Conservation (phyloP, 1,139 yeast species). For the Yamadazyma atlantica region DNA sequence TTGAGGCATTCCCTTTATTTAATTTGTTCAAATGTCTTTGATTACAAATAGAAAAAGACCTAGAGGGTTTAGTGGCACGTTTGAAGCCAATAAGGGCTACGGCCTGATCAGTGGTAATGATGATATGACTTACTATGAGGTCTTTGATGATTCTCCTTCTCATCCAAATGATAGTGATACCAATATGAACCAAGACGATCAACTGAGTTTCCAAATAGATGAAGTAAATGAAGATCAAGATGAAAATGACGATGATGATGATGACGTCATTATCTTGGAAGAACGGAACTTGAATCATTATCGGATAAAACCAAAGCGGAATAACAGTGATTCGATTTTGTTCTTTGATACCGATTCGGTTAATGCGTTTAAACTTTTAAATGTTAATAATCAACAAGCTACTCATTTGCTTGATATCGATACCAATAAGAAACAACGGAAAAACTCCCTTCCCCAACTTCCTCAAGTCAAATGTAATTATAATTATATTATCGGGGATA, state of each 20-base stretch:
- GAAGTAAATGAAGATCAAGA: slow-evolving; percentile 7
- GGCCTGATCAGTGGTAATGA: slow-evolving; percentile 2
- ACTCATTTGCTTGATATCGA: slow-evolving; percentile 12
- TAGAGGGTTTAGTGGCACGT: slow-evolving; percentile 46
- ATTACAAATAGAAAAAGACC: slow-evolving; percentile 48
- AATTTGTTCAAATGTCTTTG: slow-evolving; percentile 24
- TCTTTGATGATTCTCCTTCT: slow-evolving; percentile 5
- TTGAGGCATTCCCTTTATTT: not conserved
- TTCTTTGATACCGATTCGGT: slow-evolving; percentile 40
- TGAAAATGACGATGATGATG: slow-evolving; percentile 32
- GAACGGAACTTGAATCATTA: slow-evolving; percentile 28
- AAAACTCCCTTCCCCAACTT: slow-evolving; percentile 70
- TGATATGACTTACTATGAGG: slow-evolving; percentile 2
- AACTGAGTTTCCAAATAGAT: slow-evolving; percentile 8
- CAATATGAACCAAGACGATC: slow-evolving; percentile 4
- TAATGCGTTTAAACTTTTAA: slow-evolving; percentile 47
- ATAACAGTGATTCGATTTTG: slow-evolving; percentile 41
- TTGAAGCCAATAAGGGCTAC: slow-evolving; percentile 19
- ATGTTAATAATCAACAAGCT: slow-evolving; percentile 25
- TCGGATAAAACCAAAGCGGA: slow-evolving; percentile 23
- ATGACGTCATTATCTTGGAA: slow-evolving; percentile 36
- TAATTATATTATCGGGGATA: slow-evolving; percentile 38
- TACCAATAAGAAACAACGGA: slow-evolving; percentile 52
- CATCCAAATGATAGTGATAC: slow-evolving; percentile 4
- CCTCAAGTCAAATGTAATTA: slow-evolving; percentile 53